Conservation (phyloP, 257 asterid genomes). For the Paulownia fortunei region DNA sequence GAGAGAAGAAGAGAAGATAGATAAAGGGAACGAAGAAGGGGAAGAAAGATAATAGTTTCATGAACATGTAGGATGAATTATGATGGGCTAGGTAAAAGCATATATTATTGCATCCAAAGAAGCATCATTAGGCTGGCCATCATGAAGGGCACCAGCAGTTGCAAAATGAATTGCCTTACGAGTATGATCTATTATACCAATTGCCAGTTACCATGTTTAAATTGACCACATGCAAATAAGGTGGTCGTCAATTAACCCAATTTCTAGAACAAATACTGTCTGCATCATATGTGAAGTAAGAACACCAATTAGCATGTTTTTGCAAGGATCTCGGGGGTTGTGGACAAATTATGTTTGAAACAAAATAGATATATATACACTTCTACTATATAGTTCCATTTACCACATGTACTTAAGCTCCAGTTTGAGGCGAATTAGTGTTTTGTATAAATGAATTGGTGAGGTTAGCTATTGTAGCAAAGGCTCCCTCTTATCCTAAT, state of each 20-base stretch:
- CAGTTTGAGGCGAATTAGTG: not conserved
- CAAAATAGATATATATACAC: not conserved
- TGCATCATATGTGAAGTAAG: not conserved
- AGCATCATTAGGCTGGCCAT: constrained; percentile 5
- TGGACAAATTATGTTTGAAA: not conserved
- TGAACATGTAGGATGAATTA: not conserved
- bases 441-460: not conserved
- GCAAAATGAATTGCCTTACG: not conserved
- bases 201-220: constrained; percentile 4
- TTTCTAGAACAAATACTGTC: not conserved
- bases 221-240: constrained; percentile 6
- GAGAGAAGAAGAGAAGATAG: not conserved
- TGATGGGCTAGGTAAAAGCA: constrained; percentile 4
- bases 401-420: not conserved
- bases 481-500: not conserved
- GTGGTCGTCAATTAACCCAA: constrained; percentile 1
- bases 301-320: not conserved
- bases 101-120: constrained; percentile 6
- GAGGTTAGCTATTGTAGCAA: constrained; percentile 10
- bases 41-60: constrained; percentile 4
- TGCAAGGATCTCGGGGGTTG: not conserved
- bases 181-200: not conserved
- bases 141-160: constrained; percentile 10
- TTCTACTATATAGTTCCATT: not conserved
- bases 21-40: not conserved